Evolutionary conservation across 1,284 basidiomycete species (phyloP), one percentile per base, ranked within the genome.

Genomic region (Sanghuangporus weigelae): DNA sequence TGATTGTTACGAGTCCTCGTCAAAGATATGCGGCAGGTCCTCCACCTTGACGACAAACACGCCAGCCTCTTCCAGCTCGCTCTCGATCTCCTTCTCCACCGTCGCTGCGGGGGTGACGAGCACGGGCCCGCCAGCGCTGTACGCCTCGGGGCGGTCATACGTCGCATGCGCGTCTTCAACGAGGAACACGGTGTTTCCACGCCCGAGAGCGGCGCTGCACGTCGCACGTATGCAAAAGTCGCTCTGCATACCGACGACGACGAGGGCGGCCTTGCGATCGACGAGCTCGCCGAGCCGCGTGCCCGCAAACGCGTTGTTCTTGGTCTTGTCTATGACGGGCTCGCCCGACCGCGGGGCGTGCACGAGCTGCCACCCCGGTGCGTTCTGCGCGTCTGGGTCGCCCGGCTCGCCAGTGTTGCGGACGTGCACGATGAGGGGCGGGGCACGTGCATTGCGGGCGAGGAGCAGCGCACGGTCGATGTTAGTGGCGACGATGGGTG

Each of bases 251-350:
- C 87, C 87, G n/a, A 82, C 81, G 58, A 89, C 78, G 64, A 89
- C 78, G 63, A 89, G 76, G 75, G 86, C 82, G 10, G 84, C 84
- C 40, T 49, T 57, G 16, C 57, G 31, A 56, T 82, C 78, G 51
- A 89, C 74, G 50, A 84, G 71, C 7, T 79, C 76, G 6, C 71
- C 78, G 11, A 89, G 76, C 10, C 62, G 66, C 39, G 86, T 87
- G 36, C 82, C 84, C 0, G 79, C 75, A 67, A 89, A 89, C 23
- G 86, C 86, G 69, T 87, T 89, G 75, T 85, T 87, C 75, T 87
- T 87, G 65, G 74, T 74, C 75, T 88, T 89, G 75, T 89, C 85
- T 60, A 89, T 68, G 60, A 87, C 75, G 59, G 73, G 71, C 72
- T 88, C 86, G 75, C 70, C 0, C 7, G 62, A 10, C 78, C 70